These are phyloP conservation scores for Porcisia hertigi DNA, from an alignment of 208 protist species.

Conservation along the genomic window DNA sequence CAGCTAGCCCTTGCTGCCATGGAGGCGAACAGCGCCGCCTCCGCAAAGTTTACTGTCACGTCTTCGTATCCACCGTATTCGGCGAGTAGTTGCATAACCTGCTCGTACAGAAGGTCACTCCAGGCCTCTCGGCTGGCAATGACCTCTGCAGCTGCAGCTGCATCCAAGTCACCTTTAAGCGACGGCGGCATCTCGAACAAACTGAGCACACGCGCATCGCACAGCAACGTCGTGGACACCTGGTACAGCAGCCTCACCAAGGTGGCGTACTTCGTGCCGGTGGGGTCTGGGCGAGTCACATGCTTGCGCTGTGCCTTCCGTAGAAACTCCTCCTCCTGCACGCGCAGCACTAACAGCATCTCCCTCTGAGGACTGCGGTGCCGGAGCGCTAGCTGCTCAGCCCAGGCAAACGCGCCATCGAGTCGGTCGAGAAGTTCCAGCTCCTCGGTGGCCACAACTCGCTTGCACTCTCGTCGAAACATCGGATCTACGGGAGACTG, in stretches of 20 bases:
- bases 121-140: conserved; percentile 46
- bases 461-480: conserved; percentile 58
- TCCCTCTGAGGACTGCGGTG: conserved; percentile 39
- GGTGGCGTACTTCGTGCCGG: conserved; percentile 73
- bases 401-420: conserved; percentile 62
- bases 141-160: conserved; percentile 15
- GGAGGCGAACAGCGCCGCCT: conserved; percentile 72
- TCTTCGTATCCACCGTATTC: conserved; percentile 89
- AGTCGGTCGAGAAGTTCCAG: conserved; percentile 46
- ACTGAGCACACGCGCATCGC: conserved; percentile 61
- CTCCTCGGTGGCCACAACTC: conserved; percentile 46
- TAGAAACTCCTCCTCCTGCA: conserved; percentile 38
- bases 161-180: conserved; percentile 4
- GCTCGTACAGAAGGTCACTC: conserved; percentile 78
- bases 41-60: conserved; percentile 76
- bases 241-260: conserved; percentile 72
- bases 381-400: conserved; percentile 58
- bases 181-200: conserved; percentile 22
- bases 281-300: conserved; percentile 59
- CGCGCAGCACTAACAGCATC: conserved; percentile 40
- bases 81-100: conserved; percentile 62
- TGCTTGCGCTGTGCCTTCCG: conserved; percentile 37
- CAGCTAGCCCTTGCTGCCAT: conserved; percentile 65
- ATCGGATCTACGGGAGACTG: conserved; percentile 82
- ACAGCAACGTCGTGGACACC: conserved; percentile 60